Conservation (phyloP, 192 early-diverging fungal genomes). For the Coemansia sp. region DNA sequence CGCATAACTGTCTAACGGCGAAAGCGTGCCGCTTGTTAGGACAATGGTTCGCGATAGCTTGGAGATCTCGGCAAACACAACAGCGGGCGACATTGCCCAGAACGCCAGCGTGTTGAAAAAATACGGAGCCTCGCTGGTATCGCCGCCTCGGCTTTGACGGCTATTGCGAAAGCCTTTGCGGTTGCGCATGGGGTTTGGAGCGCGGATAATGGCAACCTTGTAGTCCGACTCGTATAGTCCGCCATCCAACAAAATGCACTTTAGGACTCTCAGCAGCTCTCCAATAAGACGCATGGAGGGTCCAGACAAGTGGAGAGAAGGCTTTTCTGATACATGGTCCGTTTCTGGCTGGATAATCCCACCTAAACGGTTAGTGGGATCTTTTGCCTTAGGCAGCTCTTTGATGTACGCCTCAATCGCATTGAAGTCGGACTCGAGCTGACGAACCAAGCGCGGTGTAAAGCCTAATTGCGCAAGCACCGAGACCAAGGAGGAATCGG, state of each 20-base stretch:
- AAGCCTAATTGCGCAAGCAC: slow-evolving; percentile 20
- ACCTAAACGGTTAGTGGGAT: not conserved
- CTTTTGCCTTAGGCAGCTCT: slow-evolving; percentile 12
- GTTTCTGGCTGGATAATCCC: not conserved
- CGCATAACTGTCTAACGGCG: slow-evolving; percentile 60
- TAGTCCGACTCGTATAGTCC: slow-evolving; percentile 29
- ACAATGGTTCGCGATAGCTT: slow-evolving; percentile 55
- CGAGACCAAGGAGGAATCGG: slow-evolving; percentile 2
- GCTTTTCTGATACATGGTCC: not conserved
- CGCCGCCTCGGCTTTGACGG: not conserved
- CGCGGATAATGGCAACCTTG: slow-evolving; percentile 28
- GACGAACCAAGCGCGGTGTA: slow-evolving; percentile 8
- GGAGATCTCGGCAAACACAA: slow-evolving; percentile 48
- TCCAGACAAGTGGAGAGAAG: slow-evolving; percentile 13
- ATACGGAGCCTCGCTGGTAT: not conserved
- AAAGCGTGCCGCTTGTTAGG: slow-evolving; percentile 69
- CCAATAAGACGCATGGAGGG: slow-evolving; percentile 25
- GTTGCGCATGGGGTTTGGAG: not conserved
- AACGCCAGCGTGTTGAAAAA: slow-evolving; percentile 38
- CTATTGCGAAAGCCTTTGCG: not conserved
- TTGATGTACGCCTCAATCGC: slow-evolving; percentile 26
- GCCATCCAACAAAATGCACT: not conserved
- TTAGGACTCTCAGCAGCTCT: slow-evolving; percentile 33
- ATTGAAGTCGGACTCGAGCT: slow-evolving; percentile 2
- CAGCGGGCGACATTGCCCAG: slow-evolving; percentile 42